Base-by-base conservation (phyloP, 306 rosid genomes). In the Prunus fruticosa region DNA sequence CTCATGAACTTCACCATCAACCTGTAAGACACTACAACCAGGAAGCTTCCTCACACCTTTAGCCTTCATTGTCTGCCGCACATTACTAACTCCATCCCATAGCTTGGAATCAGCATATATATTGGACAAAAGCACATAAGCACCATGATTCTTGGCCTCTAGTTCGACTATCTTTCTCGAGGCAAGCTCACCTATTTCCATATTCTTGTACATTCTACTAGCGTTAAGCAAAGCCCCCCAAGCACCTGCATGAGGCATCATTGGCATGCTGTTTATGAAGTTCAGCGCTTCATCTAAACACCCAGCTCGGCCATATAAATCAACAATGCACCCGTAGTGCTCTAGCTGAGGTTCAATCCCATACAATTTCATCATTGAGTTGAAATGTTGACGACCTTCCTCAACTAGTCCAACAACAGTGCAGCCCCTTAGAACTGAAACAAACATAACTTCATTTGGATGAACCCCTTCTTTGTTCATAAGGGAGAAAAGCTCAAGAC, bases 201-300 rank as follows among this genome's bases (percentile, higher is more conserved):
- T 78, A 68, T 87, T 84, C 45, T 80, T 81, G 51, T 87, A 50
- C 84, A 82, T 81, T 81, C 88, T 81, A 78, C 88, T 80, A 41
- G 93, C 91, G 30, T 89, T 84, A 15, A 89, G 88, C 78, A 91
- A 79, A n/a, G 93, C 93, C 30, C 86, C 87, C 96, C 89, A 86
- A 10, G 93, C 93, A 70, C 91, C 90, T 0, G 80, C 80, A 60
- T 89, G 89, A 60, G 91, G 93, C 46, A 81, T 81, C 79, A 91
- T 41, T 1, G 93, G 93, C 91, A 91, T 91, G 83, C 60, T 49
- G 3, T 85, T 79, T 45, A 91, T 85, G 83, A 87, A 74, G 75
- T 69, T 76, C 72, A 89, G 38, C 12, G 96, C 96, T 69, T 91
- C 91, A 13, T 71, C 79, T 11, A 89, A 76, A 12, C 49, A 81